These are phyloP conservation scores for Fusarium albosuccineum DNA, from an alignment of 2,329 filamentous ascomycete species.

Conservation along the genomic window DNA sequence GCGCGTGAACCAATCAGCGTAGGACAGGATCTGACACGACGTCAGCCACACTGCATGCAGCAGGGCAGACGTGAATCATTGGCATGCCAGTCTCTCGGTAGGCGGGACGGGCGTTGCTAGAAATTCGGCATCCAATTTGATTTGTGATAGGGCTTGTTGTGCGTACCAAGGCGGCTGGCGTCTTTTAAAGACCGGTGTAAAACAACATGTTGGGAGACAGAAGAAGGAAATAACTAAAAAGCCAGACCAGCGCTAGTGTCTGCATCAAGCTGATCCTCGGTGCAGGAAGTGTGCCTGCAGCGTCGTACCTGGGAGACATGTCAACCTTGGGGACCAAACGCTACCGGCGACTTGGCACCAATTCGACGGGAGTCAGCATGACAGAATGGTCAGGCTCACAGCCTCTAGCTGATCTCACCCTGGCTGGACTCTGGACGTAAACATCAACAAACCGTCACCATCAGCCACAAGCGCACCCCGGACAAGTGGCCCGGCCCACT, in stretches of 20 bases:
- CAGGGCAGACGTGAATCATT: constrained; percentile 21
- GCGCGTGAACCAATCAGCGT: neutral
- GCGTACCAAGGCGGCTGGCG: neutral
- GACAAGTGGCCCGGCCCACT: constrained; percentile 13
- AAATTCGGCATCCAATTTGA: neutral
- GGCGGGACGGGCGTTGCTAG: constrained; percentile 8
- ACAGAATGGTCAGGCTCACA: constrained; percentile 19
- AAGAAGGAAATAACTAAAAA: neutral
- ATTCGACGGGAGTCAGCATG: constrained; percentile 10
- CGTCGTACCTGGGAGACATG: constrained; percentile 10
- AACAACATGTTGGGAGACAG: too few relatives aligned
- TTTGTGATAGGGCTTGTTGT: neutral
- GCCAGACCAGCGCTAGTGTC: neutral
- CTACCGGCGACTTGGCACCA: constrained; percentile 1
- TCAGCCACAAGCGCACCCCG: constrained; percentile 21
- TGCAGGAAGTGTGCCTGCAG: constrained; percentile 30
- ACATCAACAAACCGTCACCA: constrained; percentile 32
- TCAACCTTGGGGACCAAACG: constrained; percentile 7
- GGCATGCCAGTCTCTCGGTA: constrained; percentile 32
- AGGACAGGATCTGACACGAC: neutral
- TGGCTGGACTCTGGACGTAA: constrained; percentile 14
- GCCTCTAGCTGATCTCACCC: constrained; percentile 30
- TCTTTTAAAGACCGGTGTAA: too few relatives aligned
- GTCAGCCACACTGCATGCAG: constrained; percentile 27
- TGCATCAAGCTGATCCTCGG: neutral